Percentiles rank a stretch among this genome's conserved stretches.
Evolutionary conservation across 306 rosid genomes (phyloP).

Genomic region (Fragaria ananassa): DNA sequence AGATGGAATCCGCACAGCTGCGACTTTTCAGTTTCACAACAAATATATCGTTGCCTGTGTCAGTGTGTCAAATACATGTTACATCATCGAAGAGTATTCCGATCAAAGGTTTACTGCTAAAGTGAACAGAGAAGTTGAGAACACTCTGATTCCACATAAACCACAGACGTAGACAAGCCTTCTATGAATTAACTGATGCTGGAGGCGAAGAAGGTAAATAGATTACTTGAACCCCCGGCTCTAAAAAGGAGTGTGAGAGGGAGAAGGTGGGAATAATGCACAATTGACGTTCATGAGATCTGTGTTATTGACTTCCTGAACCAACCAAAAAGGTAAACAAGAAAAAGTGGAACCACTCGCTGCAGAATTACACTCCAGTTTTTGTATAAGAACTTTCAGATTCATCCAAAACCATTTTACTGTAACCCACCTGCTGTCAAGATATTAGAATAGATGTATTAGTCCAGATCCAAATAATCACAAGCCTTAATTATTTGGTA

Average conservation of each 20-base stretch:
- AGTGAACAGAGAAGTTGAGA: background rate
- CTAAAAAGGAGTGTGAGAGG: background rate
- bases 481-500: background rate
- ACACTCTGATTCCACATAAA: background rate
- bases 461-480: constrained; percentile 14
- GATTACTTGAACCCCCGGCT: constrained; percentile 7
- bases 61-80: background rate
- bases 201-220: background rate
- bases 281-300: constrained; percentile 18
- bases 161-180: background rate
- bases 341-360: constrained; percentile 29
- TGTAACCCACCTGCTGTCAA: constrained; percentile 47
- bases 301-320: constrained; percentile 27
- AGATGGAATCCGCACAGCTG: background rate
- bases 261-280: constrained; percentile 22
- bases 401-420: constrained; percentile 25
- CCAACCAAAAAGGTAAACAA: constrained; percentile 23
- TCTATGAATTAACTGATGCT: constrained; percentile 26
- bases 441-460: constrained; percentile 25
- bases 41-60: background rate
- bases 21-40: background rate
- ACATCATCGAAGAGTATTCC: background rate
- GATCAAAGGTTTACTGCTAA: background rate
- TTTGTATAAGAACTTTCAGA: constrained; percentile 22
- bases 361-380: constrained; percentile 57